Percentiles rank a stretch among this genome's conserved stretches.
Conservation (phyloP, 805 yeast genomes). For the Pichia nanzhaoensis region DNA sequence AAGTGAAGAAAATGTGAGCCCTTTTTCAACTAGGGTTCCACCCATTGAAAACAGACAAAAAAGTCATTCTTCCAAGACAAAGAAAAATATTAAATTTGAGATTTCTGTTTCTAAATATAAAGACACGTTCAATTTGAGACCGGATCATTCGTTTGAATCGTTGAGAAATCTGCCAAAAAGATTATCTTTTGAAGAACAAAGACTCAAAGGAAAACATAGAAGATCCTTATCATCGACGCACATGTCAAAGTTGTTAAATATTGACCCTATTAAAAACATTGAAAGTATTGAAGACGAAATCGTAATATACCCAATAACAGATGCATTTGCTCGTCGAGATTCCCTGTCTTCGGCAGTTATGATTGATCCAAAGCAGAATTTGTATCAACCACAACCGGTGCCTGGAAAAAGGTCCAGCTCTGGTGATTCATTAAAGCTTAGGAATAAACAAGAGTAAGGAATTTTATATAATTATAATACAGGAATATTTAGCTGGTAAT, state of each 20-base stretch:
- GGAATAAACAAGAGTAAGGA: too few species aligned
- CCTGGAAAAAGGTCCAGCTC: too few species aligned
- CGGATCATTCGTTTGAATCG: slow-evolving; percentile 12
- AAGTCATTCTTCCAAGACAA: not conserved
- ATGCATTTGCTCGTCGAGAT: not conserved
- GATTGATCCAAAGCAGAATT: too few species aligned
- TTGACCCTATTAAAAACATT: too few species aligned
- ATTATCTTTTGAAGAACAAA: not conserved
- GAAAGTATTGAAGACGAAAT: not conserved
- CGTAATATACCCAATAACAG: not conserved
- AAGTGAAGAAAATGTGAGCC: slow-evolving; percentile 37
- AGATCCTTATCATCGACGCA: slow-evolving; percentile 6
- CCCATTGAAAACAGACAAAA: not conserved
- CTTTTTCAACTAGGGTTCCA: slow-evolving; percentile 1
- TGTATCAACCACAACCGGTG: too few species aligned
- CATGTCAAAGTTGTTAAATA: not conserved
- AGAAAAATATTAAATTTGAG: slow-evolving; percentile 3
- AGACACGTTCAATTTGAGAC: not conserved
- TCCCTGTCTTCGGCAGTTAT: too few species aligned
- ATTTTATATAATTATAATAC: too few species aligned
- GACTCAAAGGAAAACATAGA: slow-evolving; percentile 1
- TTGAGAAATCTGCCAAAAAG: slow-evolving; percentile 2
- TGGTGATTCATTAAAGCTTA: too few species aligned
- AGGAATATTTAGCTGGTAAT: too few species aligned
- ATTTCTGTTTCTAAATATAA: not conserved